Evolutionary conservation across 1,139 yeast species (phyloP), one percentile per base, ranked within the genome.

Genomic region (Hemisphaericaspora lyxosophila): DNA sequence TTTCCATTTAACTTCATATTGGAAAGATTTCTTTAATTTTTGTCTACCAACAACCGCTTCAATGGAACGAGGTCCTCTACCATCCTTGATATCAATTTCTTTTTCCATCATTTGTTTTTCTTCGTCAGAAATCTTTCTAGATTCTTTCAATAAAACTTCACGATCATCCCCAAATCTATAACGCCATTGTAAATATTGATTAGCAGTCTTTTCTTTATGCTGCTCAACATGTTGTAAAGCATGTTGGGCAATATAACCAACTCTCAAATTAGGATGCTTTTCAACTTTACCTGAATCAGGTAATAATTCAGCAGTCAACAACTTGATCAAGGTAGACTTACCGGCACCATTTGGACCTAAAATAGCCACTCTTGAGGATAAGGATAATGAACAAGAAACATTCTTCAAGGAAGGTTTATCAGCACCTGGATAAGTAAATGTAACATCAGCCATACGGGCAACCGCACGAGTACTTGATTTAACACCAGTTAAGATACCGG

Each of bases 281-380:
- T 92, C 97, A 43, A 92, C 97, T 47, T 80, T 82, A 55, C 98
- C 98, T 47, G 69, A 76, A 49, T 80, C 75, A 20, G 98, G 97
- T 39, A 86, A 76, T 45, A 88, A 73, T 64, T 92, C 98, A 47
- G 87, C 98, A 9, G 97, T 92, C 53, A 92, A 75, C 39, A 90
- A 73, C 65, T 92, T 92, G 66, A 92, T 92, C 56, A 92, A 75
- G 14, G 98, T 92, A 6, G 97, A 88, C 64, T 92, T 92, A 71
- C 98, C 98, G 41, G 98, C 98, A 75, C 98, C 98, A 62, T 92
- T 92, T 47, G 98, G 97, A 40, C 98, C 98, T 46, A 92, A 69
- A 55, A 92, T 83, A 33, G 97, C 98, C 48, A 92, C 96, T 69
- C 98, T 85, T 30, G 97, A 90, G 13, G 96, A 86, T 47, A 92